Conservation (phyloP, 768 basidiomycete species). For the Phaeotremella fagi region DNA sequence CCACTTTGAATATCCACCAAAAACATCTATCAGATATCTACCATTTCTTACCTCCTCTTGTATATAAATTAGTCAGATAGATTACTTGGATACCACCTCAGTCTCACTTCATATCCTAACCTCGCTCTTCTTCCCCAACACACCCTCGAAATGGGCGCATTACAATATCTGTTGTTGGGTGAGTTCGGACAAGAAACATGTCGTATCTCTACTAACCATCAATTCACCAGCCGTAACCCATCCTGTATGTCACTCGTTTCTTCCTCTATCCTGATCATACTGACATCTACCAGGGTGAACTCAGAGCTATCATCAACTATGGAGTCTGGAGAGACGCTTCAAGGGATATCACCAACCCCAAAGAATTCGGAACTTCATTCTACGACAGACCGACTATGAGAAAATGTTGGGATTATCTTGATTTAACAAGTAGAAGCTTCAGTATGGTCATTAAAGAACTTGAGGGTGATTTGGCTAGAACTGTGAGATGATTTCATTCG, state of each 20-base stretch:
- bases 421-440: conserved; percentile 83
- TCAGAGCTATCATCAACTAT: conserved; percentile 76
- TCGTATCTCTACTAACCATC: too few relatives aligned
- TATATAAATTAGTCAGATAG: too few relatives aligned
- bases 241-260: neutral
- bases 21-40: too few relatives aligned
- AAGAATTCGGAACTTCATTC: conserved; percentile 72
- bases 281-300: conserved; percentile 55
- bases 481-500: conserved; percentile 61
- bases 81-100: too few relatives aligned
- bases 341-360: conserved; percentile 71
- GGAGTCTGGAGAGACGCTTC: conserved; percentile 72
- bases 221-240: neutral
- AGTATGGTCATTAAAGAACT: conserved; percentile 91
- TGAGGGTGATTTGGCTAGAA: conserved; percentile 87
- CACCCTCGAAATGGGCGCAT: neutral
- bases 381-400: conserved; percentile 85
- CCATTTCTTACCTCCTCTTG: too few relatives aligned
- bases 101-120: too few relatives aligned
- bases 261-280: too few relatives aligned
- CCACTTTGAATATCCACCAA: neutral
- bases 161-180: neutral
- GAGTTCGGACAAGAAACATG: too few relatives aligned
- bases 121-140: neutral
- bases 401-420: conserved; percentile 82